Conservation (phyloP, 768 basidiomycete species). For the Mycena haematopus region DNA sequence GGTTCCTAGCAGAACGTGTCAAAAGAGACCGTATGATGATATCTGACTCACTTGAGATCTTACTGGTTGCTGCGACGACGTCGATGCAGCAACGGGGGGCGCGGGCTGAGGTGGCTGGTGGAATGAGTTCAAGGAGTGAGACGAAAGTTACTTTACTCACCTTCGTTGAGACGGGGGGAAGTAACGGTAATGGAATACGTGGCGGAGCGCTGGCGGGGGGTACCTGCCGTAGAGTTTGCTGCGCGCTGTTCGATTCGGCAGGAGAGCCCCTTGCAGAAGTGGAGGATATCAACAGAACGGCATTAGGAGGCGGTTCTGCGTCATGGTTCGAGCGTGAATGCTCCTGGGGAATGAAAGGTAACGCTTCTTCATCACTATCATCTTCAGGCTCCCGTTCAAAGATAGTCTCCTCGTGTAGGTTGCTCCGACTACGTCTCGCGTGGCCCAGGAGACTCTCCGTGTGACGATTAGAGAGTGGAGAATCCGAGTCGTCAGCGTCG, state of each 20-base stretch:
- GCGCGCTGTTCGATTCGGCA: not conserved
- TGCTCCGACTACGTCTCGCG: constrained; percentile 11
- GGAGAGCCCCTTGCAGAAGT: not conserved
- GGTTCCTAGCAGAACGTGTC: constrained; percentile 7
- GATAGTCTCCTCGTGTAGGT: constrained; percentile 22
- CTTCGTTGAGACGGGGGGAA: constrained; percentile 2
- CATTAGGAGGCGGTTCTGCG: constrained; percentile 13
- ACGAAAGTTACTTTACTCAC: not conserved
- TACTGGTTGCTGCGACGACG: not conserved
- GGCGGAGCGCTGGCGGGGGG: constrained; percentile 22
- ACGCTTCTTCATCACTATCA: constrained; percentile 23
- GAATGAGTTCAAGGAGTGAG: not conserved
- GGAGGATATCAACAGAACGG: not conserved
- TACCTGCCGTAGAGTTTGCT: constrained; percentile 12
- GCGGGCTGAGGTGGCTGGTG: not conserved
- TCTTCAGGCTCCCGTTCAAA: constrained; percentile 23
- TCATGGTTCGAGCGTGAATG: constrained; percentile 24
- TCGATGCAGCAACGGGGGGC: not conserved
- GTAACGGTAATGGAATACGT: constrained; percentile 18
- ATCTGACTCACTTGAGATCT: not conserved
- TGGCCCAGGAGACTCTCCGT: constrained; percentile 14
- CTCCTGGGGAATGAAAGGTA: constrained; percentile 23
- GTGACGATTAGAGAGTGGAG: constrained; percentile 23
- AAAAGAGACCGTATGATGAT: not conserved
- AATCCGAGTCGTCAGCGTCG: constrained; percentile 26